Evolutionary conservation across 352 stramenopile species (phyloP).

Genomic region (Phytopythium sindhum): DNA sequence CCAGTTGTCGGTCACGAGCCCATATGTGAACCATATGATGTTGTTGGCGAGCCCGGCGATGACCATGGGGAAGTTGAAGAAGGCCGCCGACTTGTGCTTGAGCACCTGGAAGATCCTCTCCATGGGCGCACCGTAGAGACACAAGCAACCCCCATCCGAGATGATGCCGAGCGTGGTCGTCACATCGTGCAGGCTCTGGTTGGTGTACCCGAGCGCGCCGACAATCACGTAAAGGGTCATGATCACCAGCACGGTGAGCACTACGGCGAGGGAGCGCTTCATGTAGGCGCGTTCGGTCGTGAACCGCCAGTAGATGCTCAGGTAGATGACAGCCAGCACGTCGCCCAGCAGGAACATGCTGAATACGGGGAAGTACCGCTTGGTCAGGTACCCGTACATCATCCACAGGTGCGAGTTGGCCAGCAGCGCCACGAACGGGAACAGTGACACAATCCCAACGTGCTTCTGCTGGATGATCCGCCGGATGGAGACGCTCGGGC

Average conservation of each 20-base stretch:
- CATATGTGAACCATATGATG: slow-evolving; percentile 29
- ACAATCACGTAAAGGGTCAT: slow-evolving; percentile 29
- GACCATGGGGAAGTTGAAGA: slow-evolving; percentile 44
- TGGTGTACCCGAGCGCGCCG: slow-evolving; percentile 18
- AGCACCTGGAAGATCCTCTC: slow-evolving; percentile 38
- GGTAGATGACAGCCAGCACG: slow-evolving; percentile 20
- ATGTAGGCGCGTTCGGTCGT: slow-evolving; percentile 22
- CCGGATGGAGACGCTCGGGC: slow-evolving; percentile 25
- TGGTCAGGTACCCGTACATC: slow-evolving; percentile 29
- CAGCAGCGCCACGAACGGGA: slow-evolving; percentile 31
- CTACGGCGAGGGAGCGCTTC: slow-evolving; percentile 13
- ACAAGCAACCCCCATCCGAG: slow-evolving; percentile 18
- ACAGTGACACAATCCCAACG: slow-evolving; percentile 30
- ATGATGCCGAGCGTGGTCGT: slow-evolving; percentile 21
- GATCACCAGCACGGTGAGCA: slow-evolving; percentile 12
- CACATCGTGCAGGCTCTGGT: slow-evolving; percentile 17
- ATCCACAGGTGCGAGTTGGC: slow-evolving; percentile 37
- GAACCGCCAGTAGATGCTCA: slow-evolving; percentile 26
- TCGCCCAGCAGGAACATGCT: slow-evolving; percentile 34
- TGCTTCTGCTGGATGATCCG: slow-evolving; percentile 21
- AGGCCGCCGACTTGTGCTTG: slow-evolving; percentile 37
- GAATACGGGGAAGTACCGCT: slow-evolving; percentile 44
- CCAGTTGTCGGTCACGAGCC: slow-evolving; percentile 22
- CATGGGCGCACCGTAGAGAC: slow-evolving; percentile 28
- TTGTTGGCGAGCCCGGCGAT: slow-evolving; percentile 17